Evolutionary conservation across 2,329 filamentous ascomycete species (phyloP).

Genomic region (Colletotrichum spaethianum): DNA sequence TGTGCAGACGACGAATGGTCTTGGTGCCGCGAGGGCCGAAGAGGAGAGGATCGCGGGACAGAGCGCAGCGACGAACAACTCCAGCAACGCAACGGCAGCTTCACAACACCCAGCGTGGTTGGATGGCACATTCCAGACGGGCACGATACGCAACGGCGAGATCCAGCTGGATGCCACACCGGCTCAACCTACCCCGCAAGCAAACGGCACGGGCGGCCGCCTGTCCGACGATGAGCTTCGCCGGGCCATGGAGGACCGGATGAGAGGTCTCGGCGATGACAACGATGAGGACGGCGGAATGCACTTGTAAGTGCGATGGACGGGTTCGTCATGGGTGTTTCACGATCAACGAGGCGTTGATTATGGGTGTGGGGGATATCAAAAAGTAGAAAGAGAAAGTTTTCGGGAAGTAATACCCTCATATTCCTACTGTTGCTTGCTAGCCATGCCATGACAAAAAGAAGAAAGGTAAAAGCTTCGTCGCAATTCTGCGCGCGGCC

Average conservation of each 20-base stretch:
- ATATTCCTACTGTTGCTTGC: constrained; percentile 38
- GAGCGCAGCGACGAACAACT: constrained; percentile 27
- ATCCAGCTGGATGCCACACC: constrained; percentile 58
- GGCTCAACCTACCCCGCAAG: constrained; percentile 2
- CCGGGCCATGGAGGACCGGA: constrained; percentile 67
- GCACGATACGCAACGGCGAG: constrained; percentile 67
- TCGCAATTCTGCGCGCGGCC: constrained; percentile 17
- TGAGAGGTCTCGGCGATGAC: constrained; percentile 62
- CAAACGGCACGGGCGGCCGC: constrained; percentile 57
- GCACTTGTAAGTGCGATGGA: constrained; percentile 66
- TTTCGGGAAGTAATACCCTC: constrained; percentile 35
- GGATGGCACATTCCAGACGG: constrained; percentile 75
- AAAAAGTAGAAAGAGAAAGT: not conserved
- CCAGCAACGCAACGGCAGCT: constrained; percentile 14
- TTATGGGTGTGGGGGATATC: not conserved
- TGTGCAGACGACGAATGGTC: constrained; percentile 42
- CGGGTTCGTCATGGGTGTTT: not conserved
- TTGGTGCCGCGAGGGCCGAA: constrained; percentile 28
- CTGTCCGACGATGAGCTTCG: constrained; percentile 73
- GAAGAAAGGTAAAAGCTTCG: not conserved
- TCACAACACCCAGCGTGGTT: constrained; percentile 64
- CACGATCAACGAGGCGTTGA: constrained; percentile 15
- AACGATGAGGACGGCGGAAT: constrained; percentile 69
- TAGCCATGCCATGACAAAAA: constrained; percentile 38
- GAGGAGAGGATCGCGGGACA: constrained; percentile 35